Evolutionary conservation across 2,329 filamentous ascomycete species (phyloP), one percentile per base, ranked within the genome.

Genomic region (Colletotrichum magnum): DNA sequence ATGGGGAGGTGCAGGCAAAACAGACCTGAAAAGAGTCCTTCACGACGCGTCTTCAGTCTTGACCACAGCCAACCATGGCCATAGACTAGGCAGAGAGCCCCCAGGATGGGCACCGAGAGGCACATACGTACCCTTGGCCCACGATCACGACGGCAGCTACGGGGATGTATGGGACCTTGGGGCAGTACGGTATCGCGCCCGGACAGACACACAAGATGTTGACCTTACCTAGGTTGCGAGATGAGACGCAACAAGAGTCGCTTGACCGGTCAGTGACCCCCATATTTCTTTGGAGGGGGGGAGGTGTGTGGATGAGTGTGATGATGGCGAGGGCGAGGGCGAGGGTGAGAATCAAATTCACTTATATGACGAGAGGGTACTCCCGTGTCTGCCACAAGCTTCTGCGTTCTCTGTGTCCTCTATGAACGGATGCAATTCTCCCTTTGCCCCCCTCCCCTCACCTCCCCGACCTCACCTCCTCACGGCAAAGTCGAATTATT

Each of bases 311-410:
- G 47, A 36, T 36, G 32, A 36, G 32, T 10, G 32, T 36, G 32
- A 36, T 10, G 32, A 12, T 12, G 32, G 45, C 18, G 45, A 47
- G 47, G 47, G 47, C 47, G 21, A 50, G 21, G 47, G 45, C 18
- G 45, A 47, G 47, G 47, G 47, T n/a, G 21, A 50, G 12, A n/a
- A 12, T 12, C 39, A n/a, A 32, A 18, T 18, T 61, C 57, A 59
- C 48, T 52, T 52, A 61, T 61, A 61, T 61, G 48, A 61, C 28
- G 48, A 50, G 58, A 52, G 32, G 18, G 52, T 52, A 47, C 41
- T 61, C 48, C 58, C 47, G 47, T 52, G 47, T 51, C 26, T 59
- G 28, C 32, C 18, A 32, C 36, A 45, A 13, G 13, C 32, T 36
- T 36, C 32, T 36, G 9, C 32, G 32, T 36, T 6, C 32, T 36